phyloP scores from a whole-genome alignment of 805 yeast genomes.

The Phaffomyces antillensis region DNA sequence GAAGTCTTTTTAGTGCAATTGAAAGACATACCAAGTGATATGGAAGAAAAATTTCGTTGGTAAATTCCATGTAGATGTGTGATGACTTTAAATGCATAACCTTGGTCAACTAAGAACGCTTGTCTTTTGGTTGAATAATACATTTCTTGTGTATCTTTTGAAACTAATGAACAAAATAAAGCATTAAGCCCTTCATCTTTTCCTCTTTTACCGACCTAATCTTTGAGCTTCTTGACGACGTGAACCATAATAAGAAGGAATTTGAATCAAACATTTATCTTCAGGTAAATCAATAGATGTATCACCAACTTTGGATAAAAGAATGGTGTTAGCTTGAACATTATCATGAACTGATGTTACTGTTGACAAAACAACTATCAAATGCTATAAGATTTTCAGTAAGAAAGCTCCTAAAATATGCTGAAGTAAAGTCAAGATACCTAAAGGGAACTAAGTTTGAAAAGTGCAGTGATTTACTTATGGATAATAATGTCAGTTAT shows the following conservation, averaged over 20 bases:
- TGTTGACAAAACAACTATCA: too few species aligned
- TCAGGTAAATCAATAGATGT: slow-evolving; percentile 97
- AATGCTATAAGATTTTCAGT: too few species aligned
- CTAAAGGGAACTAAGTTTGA: too few species aligned
- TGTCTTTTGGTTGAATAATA: slow-evolving; percentile 96
- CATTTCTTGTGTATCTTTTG: slow-evolving; percentile 99
- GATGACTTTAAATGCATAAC: slow-evolving; percentile 96
- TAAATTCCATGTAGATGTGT: slow-evolving; percentile 89
- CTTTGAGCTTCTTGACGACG: slow-evolving; percentile 99
- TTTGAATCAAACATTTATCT: slow-evolving; percentile 95
- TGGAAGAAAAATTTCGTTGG: too few species aligned
- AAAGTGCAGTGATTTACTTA: too few species aligned
- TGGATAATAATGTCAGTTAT: too few species aligned
- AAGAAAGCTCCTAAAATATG: too few species aligned
- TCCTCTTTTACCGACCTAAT: slow-evolving; percentile 93
- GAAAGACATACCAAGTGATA: too few species aligned
- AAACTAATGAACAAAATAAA: slow-evolving; percentile 89
- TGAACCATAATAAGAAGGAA: slow-evolving; percentile 96
- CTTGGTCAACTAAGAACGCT: slow-evolving; percentile 97
- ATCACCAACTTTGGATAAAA: slow-evolving; percentile 95
- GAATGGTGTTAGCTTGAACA: slow-evolving; percentile 91
- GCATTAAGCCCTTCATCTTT: slow-evolving; percentile 99
- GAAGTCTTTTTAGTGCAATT: too few species aligned
- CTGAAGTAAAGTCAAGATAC: too few species aligned
- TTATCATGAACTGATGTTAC: slow-evolving; percentile 34